Percentiles rank a stretch among this genome's conserved stretches.
phyloP scores from a whole-genome alignment of 371 early-diverging fungal genomes.

The Globomyces sp. region DNA sequence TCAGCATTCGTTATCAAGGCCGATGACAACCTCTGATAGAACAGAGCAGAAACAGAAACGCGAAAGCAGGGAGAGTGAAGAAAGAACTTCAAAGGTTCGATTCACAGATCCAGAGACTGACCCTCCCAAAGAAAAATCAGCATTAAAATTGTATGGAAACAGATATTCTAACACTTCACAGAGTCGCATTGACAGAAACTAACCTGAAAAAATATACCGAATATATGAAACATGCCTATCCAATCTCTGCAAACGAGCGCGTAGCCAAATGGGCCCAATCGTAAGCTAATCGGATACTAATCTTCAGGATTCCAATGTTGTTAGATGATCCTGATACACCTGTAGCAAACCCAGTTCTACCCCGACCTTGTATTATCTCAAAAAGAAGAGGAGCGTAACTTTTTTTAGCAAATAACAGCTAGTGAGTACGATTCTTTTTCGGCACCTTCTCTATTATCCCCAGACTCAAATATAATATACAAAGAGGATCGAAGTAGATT shows the following conservation, averaged over 20 bases:
- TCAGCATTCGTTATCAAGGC: no score
- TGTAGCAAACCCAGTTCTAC: not conserved
- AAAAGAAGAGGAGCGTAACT: not conserved
- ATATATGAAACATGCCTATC: slow-evolving; percentile 8
- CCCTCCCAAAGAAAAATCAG: not conserved
- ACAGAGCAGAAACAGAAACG: slow-evolving; percentile 4
- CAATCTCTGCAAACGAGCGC: slow-evolving; percentile 8
- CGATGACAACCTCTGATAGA: no score
- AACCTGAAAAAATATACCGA: slow-evolving; percentile 10
- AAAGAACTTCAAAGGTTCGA: slow-evolving; percentile 1
- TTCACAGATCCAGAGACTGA: slow-evolving; percentile 4
- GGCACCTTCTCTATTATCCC: not conserved
- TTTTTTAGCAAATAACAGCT: not conserved
- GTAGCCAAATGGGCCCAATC: slow-evolving; percentile 9
- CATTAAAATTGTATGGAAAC: not conserved
- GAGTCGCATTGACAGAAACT: slow-evolving; percentile 5
- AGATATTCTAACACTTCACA: not conserved
- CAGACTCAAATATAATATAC: not conserved
- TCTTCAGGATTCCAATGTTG: slow-evolving; percentile 3
- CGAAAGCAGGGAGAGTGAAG: not conserved
- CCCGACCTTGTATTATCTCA: not conserved
- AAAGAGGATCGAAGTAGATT: not conserved
- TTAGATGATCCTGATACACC: slow-evolving; percentile 14
- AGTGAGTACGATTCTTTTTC: not conserved
- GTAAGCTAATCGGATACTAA: not conserved